These are phyloP conservation scores for Hymenoscyphus fraxineus DNA, from an alignment of 2,329 filamentous ascomycete genomes.

Conservation along the genomic window DNA sequence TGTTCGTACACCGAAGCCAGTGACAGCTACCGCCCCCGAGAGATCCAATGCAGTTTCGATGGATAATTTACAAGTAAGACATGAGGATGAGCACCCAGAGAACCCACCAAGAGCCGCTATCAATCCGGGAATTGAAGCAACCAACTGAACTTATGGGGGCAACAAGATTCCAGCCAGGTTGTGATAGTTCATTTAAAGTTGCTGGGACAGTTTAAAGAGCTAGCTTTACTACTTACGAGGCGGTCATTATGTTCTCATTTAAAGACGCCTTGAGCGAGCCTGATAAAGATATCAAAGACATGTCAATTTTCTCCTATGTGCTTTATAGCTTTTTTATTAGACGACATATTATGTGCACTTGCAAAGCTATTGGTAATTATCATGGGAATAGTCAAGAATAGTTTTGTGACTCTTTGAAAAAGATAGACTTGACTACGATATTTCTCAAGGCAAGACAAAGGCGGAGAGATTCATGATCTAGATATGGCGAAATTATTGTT, in stretches of 20 bases:
- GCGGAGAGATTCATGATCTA: background rate
- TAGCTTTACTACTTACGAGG: background rate
- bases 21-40: background rate
- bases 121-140: background rate
- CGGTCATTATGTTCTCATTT: background rate
- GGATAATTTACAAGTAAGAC: background rate
- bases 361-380: background rate
- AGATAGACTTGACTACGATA: background rate
- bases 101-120: background rate
- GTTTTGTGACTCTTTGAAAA: background rate
- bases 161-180: background rate
- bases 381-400: background rate
- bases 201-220: background rate
- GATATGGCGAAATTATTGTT: background rate
- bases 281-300: background rate
- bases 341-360: background rate
- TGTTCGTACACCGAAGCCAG: background rate
- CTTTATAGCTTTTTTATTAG: background rate
- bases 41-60: background rate
- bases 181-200: too few relatives aligned
- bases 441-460: background rate
- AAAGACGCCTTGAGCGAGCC: background rate
- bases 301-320: background rate
- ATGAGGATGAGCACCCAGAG: background rate
- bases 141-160: background rate